Base-by-base conservation (phyloP, 345 rosid genomes). In the Pelargonium nanum region DNA sequence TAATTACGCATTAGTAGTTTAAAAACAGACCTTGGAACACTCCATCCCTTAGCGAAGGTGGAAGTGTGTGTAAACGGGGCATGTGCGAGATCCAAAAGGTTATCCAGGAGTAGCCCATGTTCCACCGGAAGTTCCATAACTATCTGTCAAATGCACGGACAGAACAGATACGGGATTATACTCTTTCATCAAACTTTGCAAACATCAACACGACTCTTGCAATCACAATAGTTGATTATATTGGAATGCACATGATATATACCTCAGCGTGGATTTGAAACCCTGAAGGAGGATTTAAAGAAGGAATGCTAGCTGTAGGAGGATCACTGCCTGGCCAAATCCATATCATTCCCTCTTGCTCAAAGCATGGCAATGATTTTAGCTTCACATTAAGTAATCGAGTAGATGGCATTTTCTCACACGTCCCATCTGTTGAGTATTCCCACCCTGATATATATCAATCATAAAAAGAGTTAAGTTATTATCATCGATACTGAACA, bases 41-140 rank as follows among this genome's bases (percentile, higher is more conserved):
- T 81, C 99, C 99, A 93, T 55, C 99, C 99, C 79, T 89, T 93
- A 70, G 99, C 99, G 55, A 89, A 93, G 19, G 99, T 93, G 22
- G 97, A 85, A 22, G 99, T 93, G 70, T 89, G 99, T 57, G 97
- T 93, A 68, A 89, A 93, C 17, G 99, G 99, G 52, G 99, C 99
- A 58, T 93, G 99, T 2, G 96, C 97, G 19, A 89, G 96, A 76
- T 93, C 99, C 77, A 93, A 75, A 58, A 93, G 94, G 73, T 93
- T 93, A 68, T 93, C 99, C 54, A 93, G 70, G 63, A 93, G 97
- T 53, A 93, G 83, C 8, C 99, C 99, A 48, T 93, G 99, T 82
- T 93, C 97, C 32, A 93, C 95, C 0, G 99, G 99, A 62, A 93
- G 96, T 63, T 93, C 99, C 94, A 93, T 93, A 70, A 89, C 96